phyloP scores from a whole-genome alignment of 2,329 filamentous ascomycete genomes.

The Epichloe sylvatica region DNA sequence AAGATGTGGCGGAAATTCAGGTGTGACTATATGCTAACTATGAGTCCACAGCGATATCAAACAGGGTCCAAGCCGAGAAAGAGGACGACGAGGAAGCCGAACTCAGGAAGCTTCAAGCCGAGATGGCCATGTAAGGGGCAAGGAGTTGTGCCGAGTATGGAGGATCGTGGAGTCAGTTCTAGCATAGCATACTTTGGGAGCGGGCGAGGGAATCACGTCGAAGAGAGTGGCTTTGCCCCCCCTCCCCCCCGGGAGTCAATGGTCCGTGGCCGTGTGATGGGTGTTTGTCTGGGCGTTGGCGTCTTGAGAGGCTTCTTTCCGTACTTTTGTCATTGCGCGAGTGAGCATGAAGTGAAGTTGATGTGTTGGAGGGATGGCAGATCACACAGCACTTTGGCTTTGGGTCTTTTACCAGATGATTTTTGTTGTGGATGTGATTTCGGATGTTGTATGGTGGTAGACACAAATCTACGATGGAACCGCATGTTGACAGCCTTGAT shows the following conservation, averaged over 20 bases:
- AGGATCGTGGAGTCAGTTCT: background rate
- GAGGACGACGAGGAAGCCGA: conserved; percentile 96
- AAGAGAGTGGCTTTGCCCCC: background rate
- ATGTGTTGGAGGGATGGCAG: conserved; percentile 1
- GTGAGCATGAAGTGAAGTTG: background rate
- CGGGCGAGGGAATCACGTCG: background rate
- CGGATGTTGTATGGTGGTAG: background rate
- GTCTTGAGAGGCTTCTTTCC: conserved; percentile 11
- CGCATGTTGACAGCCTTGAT: too few relatives aligned
- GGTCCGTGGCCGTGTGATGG: conserved; percentile 11
- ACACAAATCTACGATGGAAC: background rate
- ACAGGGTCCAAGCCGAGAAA: conserved; percentile 34
- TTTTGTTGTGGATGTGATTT: background rate
- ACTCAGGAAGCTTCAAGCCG: conserved; percentile 79
- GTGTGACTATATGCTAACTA: conserved; percentile 4
- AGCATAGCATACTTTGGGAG: conserved; percentile 6
- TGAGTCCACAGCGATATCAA: conserved; percentile 16
- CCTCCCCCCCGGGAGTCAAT: background rate
- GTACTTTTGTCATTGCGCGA: background rate
- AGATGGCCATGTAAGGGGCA: conserved; percentile 75
- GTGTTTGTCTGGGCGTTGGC: conserved; percentile 21
- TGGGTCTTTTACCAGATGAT: background rate
- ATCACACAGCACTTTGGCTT: background rate
- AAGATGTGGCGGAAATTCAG: background rate
- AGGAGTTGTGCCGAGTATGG: background rate